phyloP scores from a whole-genome alignment of 1,284 basidiomycete genomes.

The Melampsora americana region DNA sequence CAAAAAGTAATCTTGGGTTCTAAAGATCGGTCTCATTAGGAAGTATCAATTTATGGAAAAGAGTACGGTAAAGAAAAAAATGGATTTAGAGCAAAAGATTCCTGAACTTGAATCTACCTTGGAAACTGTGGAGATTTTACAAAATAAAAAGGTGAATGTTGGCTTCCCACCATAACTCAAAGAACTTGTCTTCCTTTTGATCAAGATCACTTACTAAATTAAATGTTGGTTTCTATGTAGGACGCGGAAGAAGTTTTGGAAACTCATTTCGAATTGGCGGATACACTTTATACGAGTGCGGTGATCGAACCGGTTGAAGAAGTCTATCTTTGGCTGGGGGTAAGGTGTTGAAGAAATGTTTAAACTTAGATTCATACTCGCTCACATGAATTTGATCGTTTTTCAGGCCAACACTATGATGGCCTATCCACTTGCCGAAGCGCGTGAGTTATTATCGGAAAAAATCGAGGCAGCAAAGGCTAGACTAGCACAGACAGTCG shows the following conservation, averaged over 20 bases:
- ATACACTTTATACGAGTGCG: constrained; percentile 90
- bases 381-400: not conserved
- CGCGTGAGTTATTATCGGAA: constrained; percentile 68
- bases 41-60: constrained; percentile 99
- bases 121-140: constrained; percentile 77
- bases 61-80: constrained; percentile 73
- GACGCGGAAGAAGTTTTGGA: constrained; percentile 63
- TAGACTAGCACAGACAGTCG: constrained; percentile 67
- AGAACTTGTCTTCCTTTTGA: too few relatives aligned
- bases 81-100: constrained; percentile 84
- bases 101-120: constrained; percentile 94
- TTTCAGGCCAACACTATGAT: constrained; percentile 85
- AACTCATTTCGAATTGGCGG: constrained; percentile 91
- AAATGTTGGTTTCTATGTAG: constrained; percentile 57
- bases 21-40: constrained; percentile 57
- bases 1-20: not conserved
- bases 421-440: constrained; percentile 81
- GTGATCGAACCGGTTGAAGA: constrained; percentile 78
- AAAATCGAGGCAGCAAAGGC: constrained; percentile 76
- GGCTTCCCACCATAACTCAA: too few relatives aligned
- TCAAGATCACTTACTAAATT: too few relatives aligned
- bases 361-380: not conserved
- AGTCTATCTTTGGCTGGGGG: constrained; percentile 90
- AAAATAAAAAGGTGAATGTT: constrained; percentile 59
- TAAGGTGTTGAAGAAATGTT: not conserved